These are phyloP conservation scores for Orbilia javanica DNA, from an alignment of 2,329 filamentous ascomycete genomes.

Conservation along the genomic window DNA sequence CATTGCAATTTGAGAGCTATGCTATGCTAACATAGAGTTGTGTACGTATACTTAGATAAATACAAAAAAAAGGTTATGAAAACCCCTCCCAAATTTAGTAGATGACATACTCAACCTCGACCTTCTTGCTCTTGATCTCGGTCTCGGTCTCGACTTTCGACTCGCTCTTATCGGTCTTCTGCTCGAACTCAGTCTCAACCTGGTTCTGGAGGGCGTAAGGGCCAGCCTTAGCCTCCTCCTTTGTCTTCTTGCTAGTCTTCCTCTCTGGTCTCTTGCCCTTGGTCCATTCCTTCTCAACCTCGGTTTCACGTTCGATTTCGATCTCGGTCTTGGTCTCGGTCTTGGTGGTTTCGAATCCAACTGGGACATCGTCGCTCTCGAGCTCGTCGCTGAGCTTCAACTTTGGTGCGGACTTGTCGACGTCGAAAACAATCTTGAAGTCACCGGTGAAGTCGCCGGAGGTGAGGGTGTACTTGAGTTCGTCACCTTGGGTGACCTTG, in stretches of 20 bases:
- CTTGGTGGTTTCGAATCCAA: slow-evolving; percentile 40
- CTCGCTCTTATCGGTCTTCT: slow-evolving; percentile 40
- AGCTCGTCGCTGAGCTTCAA: slow-evolving; percentile 54
- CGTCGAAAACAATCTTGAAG: slow-evolving; percentile 47
- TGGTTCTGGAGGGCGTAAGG: slow-evolving; percentile 18
- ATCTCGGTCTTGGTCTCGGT: slow-evolving; percentile 43
- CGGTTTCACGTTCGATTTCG: slow-evolving; percentile 24
- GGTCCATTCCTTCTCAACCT: slow-evolving; percentile 46
- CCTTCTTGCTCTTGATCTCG: slow-evolving; percentile 41
- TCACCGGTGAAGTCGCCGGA: slow-evolving; percentile 33
- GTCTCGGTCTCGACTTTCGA: slow-evolving; percentile 27
- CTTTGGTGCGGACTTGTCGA: slow-evolving; percentile 43
- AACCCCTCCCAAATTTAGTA: slow-evolving; percentile 16
- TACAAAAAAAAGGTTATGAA: not conserved
- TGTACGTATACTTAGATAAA: not conserved
- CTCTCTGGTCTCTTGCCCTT: slow-evolving; percentile 53
- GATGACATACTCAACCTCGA: slow-evolving; percentile 20
- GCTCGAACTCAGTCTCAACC: slow-evolving; percentile 43
- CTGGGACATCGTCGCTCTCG: slow-evolving; percentile 33
- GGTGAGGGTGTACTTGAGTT: slow-evolving; percentile 41
- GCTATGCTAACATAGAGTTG: slow-evolving; percentile 14
- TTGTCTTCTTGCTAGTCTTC: slow-evolving; percentile 30
- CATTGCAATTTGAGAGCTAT: slow-evolving; percentile 11
- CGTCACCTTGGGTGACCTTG: slow-evolving; percentile 30
- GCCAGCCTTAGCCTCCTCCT: slow-evolving; percentile 33